These are phyloP conservation scores for Hypoxylon sp. DNA, from an alignment of 2,329 filamentous ascomycete genomes.

Conservation along the genomic window DNA sequence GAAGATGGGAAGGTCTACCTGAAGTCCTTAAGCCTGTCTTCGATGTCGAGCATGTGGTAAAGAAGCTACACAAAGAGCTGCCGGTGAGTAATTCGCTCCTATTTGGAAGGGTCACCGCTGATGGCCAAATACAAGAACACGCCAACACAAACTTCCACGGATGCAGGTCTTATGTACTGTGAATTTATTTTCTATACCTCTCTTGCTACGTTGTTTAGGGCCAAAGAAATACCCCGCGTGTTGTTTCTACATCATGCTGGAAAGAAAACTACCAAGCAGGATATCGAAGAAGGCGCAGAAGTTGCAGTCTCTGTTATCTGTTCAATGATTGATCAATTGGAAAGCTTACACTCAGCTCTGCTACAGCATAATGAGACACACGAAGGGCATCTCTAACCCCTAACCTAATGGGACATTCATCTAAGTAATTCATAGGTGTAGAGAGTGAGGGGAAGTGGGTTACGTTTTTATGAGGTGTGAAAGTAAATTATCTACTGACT, in stretches of 20 bases:
- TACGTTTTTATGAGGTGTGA: no score
- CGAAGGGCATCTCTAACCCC: background rate
- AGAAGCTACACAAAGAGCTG: slow-evolving; percentile 7
- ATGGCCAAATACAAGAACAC: background rate
- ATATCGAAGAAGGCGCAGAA: slow-evolving; percentile 18
- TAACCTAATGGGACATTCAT: background rate
- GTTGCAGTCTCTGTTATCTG: slow-evolving; percentile 23
- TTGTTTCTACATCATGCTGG: slow-evolving; percentile 20
- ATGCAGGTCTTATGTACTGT: slow-evolving; percentile 22
- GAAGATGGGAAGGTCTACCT: slow-evolving; percentile 20
- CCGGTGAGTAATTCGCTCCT: slow-evolving; percentile 4
- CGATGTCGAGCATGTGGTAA: slow-evolving; percentile 12
- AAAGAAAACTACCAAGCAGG: slow-evolving; percentile 8
- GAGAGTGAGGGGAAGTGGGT: no score
- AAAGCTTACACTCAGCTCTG: background rate
- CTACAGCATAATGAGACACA: background rate
- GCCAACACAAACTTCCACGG: slow-evolving; percentile 3
- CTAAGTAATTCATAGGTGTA: no score
- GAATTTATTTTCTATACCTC: slow-evolving; percentile 27
- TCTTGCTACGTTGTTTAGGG: slow-evolving; percentile 5
- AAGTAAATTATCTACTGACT: no score
- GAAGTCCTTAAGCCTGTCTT: slow-evolving; percentile 14
- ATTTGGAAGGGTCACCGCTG: background rate
- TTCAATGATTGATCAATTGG: slow-evolving; percentile 24
- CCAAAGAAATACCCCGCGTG: background rate